These are phyloP conservation scores for Diaporthe caulivora DNA, from an alignment of 2,329 filamentous ascomycete species.

Conservation along the genomic window DNA sequence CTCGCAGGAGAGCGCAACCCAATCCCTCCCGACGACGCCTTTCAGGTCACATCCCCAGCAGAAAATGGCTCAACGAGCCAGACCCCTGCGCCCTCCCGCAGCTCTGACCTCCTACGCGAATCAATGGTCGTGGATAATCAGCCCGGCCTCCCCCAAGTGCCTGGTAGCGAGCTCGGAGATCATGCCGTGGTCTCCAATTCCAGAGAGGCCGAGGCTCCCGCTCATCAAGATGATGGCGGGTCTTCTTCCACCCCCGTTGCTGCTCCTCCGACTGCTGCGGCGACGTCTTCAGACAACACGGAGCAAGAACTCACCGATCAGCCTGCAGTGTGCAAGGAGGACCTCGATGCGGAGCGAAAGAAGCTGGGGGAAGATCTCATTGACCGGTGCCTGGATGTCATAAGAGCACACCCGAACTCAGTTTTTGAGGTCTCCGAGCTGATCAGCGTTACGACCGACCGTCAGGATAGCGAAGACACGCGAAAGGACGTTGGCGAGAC, in stretches of 20 bases:
- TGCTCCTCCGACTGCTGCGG: constrained; percentile 28
- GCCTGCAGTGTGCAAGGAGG: constrained; percentile 74
- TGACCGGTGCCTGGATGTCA: constrained; percentile 89
- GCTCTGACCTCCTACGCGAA: constrained; percentile 40
- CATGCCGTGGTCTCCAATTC: constrained; percentile 44
- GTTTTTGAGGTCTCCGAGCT: constrained; percentile 93
- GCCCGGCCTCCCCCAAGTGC: constrained; percentile 45
- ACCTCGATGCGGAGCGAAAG: constrained; percentile 81
- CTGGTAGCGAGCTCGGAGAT: constrained; percentile 43
- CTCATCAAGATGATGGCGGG: constrained; percentile 39
- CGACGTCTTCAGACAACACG: constrained; percentile 41
- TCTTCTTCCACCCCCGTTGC: constrained; percentile 26
- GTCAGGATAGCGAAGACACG: constrained; percentile 67
- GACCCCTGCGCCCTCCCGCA: constrained; percentile 31
- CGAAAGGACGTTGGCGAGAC: constrained; percentile 84
- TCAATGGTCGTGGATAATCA: constrained; percentile 50
- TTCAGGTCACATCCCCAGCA: constrained; percentile 48
- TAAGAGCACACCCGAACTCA: constrained; percentile 87
- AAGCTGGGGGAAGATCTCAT: constrained; percentile 83
- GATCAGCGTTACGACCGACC: constrained; percentile 77
- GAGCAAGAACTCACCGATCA: constrained; percentile 41
- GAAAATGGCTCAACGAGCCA: constrained; percentile 45
- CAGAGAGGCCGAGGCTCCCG: constrained; percentile 42
- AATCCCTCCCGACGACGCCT: constrained; percentile 72
- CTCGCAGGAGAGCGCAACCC: constrained; percentile 73